Conservation (phyloP, 495 filamentous ascomycete genomes). For the Cetradonia linearis region DNA sequence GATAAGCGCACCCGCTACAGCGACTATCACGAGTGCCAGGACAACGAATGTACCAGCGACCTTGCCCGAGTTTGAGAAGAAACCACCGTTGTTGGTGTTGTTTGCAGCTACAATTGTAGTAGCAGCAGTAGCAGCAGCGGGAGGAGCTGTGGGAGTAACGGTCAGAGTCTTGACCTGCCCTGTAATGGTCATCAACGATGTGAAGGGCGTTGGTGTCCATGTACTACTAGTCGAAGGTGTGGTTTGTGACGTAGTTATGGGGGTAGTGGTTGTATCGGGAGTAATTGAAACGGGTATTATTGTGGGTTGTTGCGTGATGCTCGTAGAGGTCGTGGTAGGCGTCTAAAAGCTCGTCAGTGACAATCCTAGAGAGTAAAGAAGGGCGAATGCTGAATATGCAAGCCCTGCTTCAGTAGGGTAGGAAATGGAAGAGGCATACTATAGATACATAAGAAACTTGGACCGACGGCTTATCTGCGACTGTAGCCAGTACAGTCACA, state of each 20-base stretch:
- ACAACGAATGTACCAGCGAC: conserved; percentile 43
- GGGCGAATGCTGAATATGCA: neutral
- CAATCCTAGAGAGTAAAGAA: neutral
- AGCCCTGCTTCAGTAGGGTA: neutral
- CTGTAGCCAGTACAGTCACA: conserved; percentile 25
- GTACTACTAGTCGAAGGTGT: conserved; percentile 19
- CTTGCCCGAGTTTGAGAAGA: conserved; percentile 38
- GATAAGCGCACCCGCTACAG: conserved; percentile 32
- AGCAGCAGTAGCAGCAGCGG: conserved; percentile 17
- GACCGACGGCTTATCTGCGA: conserved; percentile 25
- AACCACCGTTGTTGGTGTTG: conserved; percentile 22
- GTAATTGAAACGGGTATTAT: conserved; percentile 14
- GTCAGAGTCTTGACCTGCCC: conserved; percentile 45
- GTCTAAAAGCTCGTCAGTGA: conserved; percentile 13
- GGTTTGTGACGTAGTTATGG: conserved; percentile 22
- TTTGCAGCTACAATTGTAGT: conserved; percentile 29
- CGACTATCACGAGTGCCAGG: conserved; percentile 29
- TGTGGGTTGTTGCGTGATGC: conserved; percentile 6
- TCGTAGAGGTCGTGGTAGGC: conserved; percentile 23
- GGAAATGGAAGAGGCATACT: conserved; percentile 21
- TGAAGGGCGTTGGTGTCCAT: conserved; percentile 35
- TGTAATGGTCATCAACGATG: conserved; percentile 39
- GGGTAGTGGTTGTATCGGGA: conserved; percentile 14
- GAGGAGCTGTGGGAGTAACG: conserved; percentile 33
- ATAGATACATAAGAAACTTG: conserved; percentile 23